Evolutionary conservation across 1,284 basidiomycete species (phyloP).

Genomic region (Apiotrichum mycotoxinovorans): DNA sequence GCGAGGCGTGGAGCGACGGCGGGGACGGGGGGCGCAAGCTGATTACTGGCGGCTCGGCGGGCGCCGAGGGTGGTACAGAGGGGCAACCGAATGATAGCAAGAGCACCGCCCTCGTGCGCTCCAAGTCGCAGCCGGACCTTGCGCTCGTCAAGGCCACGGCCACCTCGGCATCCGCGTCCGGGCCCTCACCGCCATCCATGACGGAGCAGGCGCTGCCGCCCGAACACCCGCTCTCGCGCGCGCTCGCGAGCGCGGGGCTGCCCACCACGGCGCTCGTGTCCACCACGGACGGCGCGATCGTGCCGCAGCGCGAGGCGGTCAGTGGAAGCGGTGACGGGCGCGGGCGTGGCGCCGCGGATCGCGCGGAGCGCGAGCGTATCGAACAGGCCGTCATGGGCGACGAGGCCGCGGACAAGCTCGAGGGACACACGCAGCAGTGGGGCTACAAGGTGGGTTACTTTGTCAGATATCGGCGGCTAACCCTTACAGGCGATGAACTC

Average conservation of each 20-base stretch:
- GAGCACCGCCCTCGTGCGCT: conserved; percentile 9
- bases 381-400: conserved; percentile 60
- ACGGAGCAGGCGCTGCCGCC: conserved; percentile 34
- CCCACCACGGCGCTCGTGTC: conserved; percentile 46
- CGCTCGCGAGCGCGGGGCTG: conserved; percentile 44
- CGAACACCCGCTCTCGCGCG: conserved; percentile 42
- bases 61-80: background rate
- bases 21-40: conserved; percentile 14
- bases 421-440: conserved; percentile 69
- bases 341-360: conserved; percentile 37
- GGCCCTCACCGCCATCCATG: conserved; percentile 4
- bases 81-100: background rate
- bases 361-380: conserved; percentile 21
- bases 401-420: conserved; percentile 57
- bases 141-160: conserved; percentile 23
- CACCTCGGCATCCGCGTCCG: conserved; percentile 4
- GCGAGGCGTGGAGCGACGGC: conserved; percentile 35
- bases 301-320: conserved; percentile 39
- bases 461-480: background rate
- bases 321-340: conserved; percentile 32
- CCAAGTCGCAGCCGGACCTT: background rate
- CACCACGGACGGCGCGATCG: conserved; percentile 38
- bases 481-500: conserved; percentile 57
- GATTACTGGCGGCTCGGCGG: background rate
- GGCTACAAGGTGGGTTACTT: conserved; percentile 67